Base-by-base conservation (phyloP, 75 land plant species). In the Cryptomeria japonica region DNA sequence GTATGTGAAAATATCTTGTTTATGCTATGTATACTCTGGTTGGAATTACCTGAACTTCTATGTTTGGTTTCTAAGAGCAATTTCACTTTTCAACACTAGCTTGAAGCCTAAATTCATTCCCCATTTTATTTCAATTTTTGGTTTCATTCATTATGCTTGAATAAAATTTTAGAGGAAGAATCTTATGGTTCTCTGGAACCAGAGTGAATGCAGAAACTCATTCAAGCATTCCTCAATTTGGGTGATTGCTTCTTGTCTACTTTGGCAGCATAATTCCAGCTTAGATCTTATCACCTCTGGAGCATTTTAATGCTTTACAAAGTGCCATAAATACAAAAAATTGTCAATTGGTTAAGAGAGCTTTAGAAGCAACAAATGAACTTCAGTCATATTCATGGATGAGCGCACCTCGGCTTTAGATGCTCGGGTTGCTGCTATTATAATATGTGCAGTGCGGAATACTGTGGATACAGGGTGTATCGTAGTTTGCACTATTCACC, bases 401-500 rank as follows among this genome's bases (percentile, higher is more conserved):
- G 89, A 87, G 37, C 80, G 89, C 80, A 88, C 88, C 4, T 76
- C 89, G 12, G 89, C 82, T 19, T 80, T 88, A 10, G 89, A 88
- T 44, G 89, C 89, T 13, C 89, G 89, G 19, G 89, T 56, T 19
- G 88, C 88, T 34, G 89, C 88, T 19, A 88, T 88, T 34, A 88
- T 88, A 18, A 87, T 88, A 73, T 73, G 89, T 5, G n/a, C 88
- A 9, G 89, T 87, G 25, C n/a, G 88, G 12, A 88, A 88, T 86
- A 88, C 88, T 64, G 89, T 88, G 22, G 47, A 88, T 55, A 88
- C 89, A 44, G 97, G 97, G 55, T 88, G 97, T 46, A 95, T 93
- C 28, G 95, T 95, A 0, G 95, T 95, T 4, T 76, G 78, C 78
- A 76, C 78, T 76, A 76, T 76, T 76, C 78, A 36, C 78, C 85